phyloP scores from a whole-genome alignment of 768 basidiomycete genomes.

The Mrakia frigida region DNA sequence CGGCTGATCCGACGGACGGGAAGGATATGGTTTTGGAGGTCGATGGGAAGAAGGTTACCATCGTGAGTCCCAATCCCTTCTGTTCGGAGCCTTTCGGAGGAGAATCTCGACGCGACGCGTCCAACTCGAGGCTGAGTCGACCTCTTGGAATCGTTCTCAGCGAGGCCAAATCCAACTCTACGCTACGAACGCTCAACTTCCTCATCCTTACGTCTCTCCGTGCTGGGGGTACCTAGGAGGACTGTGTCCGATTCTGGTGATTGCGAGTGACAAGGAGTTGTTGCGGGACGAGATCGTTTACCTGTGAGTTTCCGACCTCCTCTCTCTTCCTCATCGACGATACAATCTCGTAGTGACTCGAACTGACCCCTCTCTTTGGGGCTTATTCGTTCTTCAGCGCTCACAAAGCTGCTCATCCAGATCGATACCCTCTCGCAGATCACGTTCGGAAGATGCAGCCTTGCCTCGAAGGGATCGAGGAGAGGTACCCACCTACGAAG shows the following conservation, averaged over 20 bases:
- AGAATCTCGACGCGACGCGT: too few species aligned
- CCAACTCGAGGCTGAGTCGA: too few species aligned
- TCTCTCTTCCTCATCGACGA: neutral
- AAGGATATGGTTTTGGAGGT: constrained; percentile 25
- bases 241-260: constrained; percentile 72
- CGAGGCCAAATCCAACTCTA: constrained; percentile 33
- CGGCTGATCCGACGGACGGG: constrained; percentile 25
- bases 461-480: constrained; percentile 43
- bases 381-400: constrained; percentile 48
- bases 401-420: constrained; percentile 84
- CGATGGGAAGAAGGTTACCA: constrained; percentile 25
- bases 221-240: constrained; percentile 78
- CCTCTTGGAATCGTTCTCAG: too few species aligned
- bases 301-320: neutral
- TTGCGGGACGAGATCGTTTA: constrained; percentile 32
- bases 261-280: constrained; percentile 33
- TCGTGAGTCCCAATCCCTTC: constrained; percentile 15
- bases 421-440: constrained; percentile 58
- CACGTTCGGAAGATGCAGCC: constrained; percentile 50
- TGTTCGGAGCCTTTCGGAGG: too few species aligned
- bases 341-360: too few species aligned
- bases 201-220: constrained; percentile 70
- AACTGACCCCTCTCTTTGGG: neutral
- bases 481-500: constrained; percentile 53
- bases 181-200: constrained; percentile 47